phyloP scores from a whole-genome alignment of 768 basidiomycete genomes.

The Mycena epipterygia region DNA sequence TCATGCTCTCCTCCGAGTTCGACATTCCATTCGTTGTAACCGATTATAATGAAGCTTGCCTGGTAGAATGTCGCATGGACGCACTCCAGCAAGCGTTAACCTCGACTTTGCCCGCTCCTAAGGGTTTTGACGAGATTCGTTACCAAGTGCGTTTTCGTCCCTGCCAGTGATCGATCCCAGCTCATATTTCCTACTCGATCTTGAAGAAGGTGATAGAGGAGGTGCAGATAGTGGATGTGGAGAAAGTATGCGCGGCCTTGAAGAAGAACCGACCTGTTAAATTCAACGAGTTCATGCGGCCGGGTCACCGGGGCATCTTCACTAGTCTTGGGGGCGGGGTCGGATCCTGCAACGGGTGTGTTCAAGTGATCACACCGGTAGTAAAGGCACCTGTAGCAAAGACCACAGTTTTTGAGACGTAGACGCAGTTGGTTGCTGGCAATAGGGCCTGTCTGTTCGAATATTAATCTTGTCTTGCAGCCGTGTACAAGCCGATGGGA shows the following conservation, averaged over 20 bases:
- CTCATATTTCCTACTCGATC: background rate
- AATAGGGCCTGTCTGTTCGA: no score
- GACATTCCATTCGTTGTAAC: constrained; percentile 45
- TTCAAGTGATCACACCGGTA: constrained; percentile 8
- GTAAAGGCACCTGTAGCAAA: background rate
- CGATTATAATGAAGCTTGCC: constrained; percentile 26
- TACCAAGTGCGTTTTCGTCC: background rate
- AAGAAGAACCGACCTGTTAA: background rate
- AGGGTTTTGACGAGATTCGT: background rate
- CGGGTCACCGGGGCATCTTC: background rate
- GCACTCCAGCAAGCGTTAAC: background rate
- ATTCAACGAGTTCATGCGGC: constrained; percentile 20
- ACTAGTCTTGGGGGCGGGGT: background rate
- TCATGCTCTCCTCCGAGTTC: constrained; percentile 43
- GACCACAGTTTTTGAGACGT: no score
- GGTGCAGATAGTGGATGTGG: constrained; percentile 10
- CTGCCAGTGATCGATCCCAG: background rate
- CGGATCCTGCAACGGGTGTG: constrained; percentile 5
- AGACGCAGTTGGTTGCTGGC: no score
- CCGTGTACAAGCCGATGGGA: background rate
- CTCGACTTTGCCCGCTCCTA: background rate
- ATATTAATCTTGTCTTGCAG: background rate
- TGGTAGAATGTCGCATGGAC: background rate
- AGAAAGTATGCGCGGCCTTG: constrained; percentile 4
- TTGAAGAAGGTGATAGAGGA: background rate